These are phyloP conservation scores for Penicillium concentricum DNA, from an alignment of 2,329 filamentous ascomycete genomes.

Conservation along the genomic window DNA sequence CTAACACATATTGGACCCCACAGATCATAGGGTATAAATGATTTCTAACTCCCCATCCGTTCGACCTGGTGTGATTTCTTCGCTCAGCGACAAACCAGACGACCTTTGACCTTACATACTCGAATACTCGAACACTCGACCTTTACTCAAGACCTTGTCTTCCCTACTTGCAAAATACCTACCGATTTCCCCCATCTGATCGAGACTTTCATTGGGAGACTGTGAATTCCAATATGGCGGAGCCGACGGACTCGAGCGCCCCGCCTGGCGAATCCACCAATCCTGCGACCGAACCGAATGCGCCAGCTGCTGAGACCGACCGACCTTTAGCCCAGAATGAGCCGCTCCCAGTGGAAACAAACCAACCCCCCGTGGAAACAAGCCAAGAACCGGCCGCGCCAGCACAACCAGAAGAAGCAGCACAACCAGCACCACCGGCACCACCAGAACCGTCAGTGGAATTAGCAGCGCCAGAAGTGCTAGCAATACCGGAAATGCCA, in stretches of 20 bases:
- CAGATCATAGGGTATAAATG: conserved; percentile 26
- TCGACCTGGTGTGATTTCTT: conserved; percentile 25
- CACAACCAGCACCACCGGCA: not conserved
- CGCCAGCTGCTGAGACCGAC: conserved; percentile 13
- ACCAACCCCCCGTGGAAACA: not conserved
- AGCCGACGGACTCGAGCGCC: conserved; percentile 21
- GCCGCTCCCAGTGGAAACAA: conserved; percentile 15
- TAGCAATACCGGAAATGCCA: not conserved
- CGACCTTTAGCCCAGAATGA: conserved; percentile 20
- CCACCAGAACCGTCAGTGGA: not conserved
- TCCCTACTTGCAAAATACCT: not conserved
- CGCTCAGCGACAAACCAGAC: conserved; percentile 21
- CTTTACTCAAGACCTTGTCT: not conserved
- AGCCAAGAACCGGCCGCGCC: not conserved
- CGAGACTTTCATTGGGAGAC: conserved; percentile 8
- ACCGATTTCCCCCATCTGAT: not conserved
- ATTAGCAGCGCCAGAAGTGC: not conserved
- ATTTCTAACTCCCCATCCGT: conserved; percentile 21
- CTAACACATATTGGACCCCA: conserved; percentile 13
- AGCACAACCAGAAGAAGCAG: not conserved
- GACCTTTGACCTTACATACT: conserved; percentile 22
- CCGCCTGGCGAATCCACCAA: conserved; percentile 19
- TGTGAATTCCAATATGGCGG: conserved; percentile 19
- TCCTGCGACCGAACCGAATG: conserved; percentile 15
- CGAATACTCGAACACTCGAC: conserved; percentile 8